Evolutionary conservation across 441 rosid species (phyloP), one percentile per base, ranked within the genome.

Genomic region (Euphorbia celastroides): DNA sequence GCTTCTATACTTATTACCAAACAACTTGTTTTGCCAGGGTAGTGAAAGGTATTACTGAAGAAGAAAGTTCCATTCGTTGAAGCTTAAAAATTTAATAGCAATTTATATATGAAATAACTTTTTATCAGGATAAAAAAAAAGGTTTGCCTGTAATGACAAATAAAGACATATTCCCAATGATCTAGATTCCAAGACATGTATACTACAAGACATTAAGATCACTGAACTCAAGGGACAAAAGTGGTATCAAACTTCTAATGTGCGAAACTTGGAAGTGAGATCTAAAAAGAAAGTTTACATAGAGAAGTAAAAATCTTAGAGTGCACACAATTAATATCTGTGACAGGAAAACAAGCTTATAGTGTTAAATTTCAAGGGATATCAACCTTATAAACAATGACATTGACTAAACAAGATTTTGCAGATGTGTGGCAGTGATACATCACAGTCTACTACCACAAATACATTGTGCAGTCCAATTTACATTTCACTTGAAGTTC

Each of bases 1-100:
- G n/a, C n/a, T n/a, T n/a, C n/a, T n/a, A n/a, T n/a, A n/a, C n/a
- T n/a, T n/a, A n/a, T n/a, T n/a, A n/a, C n/a, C n/a, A n/a, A n/a
- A n/a, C n/a, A n/a, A 32, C 60, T 55, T 12, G n/a, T 57, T 57
- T 27, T 56, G 60, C 60, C 26, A 57, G 58, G 58, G 28, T 52
- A 13, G 12, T 10, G 57, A 8, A 52, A 22, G 28, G 8, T 27
- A 60, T 26, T 48, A 52, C n/a, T 28, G 0, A 23, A 17, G 25
- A 19, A 19, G 19, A 48, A 48, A 14, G 50, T 19, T 48, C 6
- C 14, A 48, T 56, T 50, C 41, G 46, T 58, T 57, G 62, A 50
- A 28, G 46, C 51, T 38, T n/a, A 4, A 67, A 58, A 60, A 23
- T 26, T 19, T 6, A 60, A 36, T 30, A 67, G 30, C n/a, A 52